Evolutionary conservation across 1,139 yeast species (phyloP), one percentile per base, ranked within the genome.

Genomic region (Pichia sp.): DNA sequence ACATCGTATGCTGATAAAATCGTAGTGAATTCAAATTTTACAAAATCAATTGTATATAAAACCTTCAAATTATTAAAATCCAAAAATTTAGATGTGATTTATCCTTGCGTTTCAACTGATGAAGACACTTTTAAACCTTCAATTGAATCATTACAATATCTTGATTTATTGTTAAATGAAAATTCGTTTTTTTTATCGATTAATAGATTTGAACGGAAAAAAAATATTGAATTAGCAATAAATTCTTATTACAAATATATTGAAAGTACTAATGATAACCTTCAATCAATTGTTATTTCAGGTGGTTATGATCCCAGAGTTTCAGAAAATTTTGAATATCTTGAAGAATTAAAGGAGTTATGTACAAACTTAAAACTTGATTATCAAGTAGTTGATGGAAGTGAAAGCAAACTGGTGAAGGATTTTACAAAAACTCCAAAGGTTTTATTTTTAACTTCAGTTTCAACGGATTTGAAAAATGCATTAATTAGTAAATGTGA

Each of bases 231-330:
- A 24, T 70, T 92, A 52, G 97, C 97, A 0, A 68, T 92, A 25
- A 65, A 73, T 37, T 68, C 96, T 0, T 58, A 43, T 39, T 47
- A 55, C 1, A 41, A 49, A 12, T 56, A 55, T 35, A 54, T 53
- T 33, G 51, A 53, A 30, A 55, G 58, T 22, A 48, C 54, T 2
- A 47, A 53, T 12, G 50, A 54, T 20, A 31, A 51, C 0, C 50
- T 51, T 3, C 61, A 69, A 37, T 74, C 78, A 50, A 69, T 90
- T 40, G 73, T 87, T 1, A 65, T 90, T 35, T 83, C 95, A 4
- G 98, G 99, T n/a, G 99, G 99, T 1, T 92, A 82, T 63, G 98
- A 94, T 62, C 55, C 74, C 11, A 66, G 90, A 37, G 85, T 87
- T 0, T 50, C 59, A 0, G 97, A 90, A 62, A 94, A 94, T 63